Base-by-base conservation (phyloP, 495 filamentous ascomycete species). In the Polyplosphaeria fusca region DNA sequence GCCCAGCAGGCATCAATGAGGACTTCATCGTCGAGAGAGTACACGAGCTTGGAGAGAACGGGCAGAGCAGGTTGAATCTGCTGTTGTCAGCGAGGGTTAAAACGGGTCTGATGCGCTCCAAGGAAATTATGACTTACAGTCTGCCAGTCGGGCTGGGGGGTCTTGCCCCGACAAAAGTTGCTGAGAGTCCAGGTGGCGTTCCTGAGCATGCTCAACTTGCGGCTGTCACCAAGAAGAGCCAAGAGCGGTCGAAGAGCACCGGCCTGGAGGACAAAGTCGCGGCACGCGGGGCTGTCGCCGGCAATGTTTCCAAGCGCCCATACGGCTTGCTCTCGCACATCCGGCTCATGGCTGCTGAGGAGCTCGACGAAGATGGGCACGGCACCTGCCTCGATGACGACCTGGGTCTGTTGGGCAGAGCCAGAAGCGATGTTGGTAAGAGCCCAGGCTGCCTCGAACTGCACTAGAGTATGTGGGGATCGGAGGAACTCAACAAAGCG, bases 111-210 rank as follows among this genome's bases (percentile, higher is more conserved):
- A n/a, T n/a, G n/a, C n/a, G n/a, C n/a, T n/a, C n/a, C n/a, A n/a
- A n/a, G n/a, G n/a, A n/a, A n/a, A n/a, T n/a, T n/a, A n/a, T n/a
- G n/a, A 81, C 85, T 72, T 78, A 96, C 91, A 2, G 89, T 96
- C 68, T 85, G 80, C 94, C 94, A 99, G 70, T 99, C 93, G 18
- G 94, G 94, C 74, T 99, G 94, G 32, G 94, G 94, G 3, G 91
- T 96, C 82, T 97, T 99, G 73, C 94, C 94, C 79, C 94, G 92
- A 77, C 94, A 99, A 77, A 99, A 99, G 77, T 99, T 99, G 79
- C 94, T 97, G 47, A 99, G 78, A 22, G 94, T 99, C 94, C 94
- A 99, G 23, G 94, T 97, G 22, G 94, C 94, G 70, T 99, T 99
- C 50, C 94, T 82, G 35, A 99, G 83, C 94, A 99, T 99, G 79